A percentile compares a stretch with the other conserved stretches of the same genome.
Evolutionary conservation across 192 early-diverging fungal genomes (phyloP).

Genomic region (Chytriomyces confervae): DNA sequence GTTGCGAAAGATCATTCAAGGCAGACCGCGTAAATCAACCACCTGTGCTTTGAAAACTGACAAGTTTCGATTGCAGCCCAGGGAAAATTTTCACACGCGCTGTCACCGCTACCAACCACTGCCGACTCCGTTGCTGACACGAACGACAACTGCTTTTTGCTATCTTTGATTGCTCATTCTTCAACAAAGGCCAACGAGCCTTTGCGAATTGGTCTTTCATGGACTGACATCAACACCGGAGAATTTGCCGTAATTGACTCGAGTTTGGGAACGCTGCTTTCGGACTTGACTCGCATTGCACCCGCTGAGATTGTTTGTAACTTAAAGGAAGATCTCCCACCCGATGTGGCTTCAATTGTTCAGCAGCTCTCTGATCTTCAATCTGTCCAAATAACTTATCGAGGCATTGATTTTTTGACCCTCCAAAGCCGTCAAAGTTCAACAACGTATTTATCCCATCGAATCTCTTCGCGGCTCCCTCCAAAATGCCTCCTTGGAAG

Average conservation of each 20-base stretch:
- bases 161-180: constrained; percentile 41
- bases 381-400: background rate
- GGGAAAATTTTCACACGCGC: constrained; percentile 58
- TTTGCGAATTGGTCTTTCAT: constrained; percentile 72
- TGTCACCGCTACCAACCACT: constrained; percentile 74
- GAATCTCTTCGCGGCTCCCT: background rate
- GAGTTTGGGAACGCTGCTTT: constrained; percentile 50
- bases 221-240: constrained; percentile 91
- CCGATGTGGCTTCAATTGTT: no score
- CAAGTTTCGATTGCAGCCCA: background rate
- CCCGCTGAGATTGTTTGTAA: constrained; percentile 77
- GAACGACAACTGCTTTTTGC: constrained; percentile 45
- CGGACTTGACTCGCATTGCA: constrained; percentile 81
- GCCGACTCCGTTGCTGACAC: background rate
- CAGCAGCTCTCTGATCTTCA: background rate
- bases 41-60: background rate
- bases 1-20: constrained; percentile 18
- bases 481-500: background rate
- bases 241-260: constrained; percentile 78
- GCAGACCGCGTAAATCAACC: background rate
- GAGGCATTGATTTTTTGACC: background rate
- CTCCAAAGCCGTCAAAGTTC: background rate
- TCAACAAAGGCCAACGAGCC: constrained; percentile 23
- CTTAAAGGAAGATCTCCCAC: background rate
- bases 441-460: constrained; percentile 7